Evolutionary conservation across 2,329 filamentous ascomycete species (phyloP).

Genomic region (Colletotrichum sansevieriae): DNA sequence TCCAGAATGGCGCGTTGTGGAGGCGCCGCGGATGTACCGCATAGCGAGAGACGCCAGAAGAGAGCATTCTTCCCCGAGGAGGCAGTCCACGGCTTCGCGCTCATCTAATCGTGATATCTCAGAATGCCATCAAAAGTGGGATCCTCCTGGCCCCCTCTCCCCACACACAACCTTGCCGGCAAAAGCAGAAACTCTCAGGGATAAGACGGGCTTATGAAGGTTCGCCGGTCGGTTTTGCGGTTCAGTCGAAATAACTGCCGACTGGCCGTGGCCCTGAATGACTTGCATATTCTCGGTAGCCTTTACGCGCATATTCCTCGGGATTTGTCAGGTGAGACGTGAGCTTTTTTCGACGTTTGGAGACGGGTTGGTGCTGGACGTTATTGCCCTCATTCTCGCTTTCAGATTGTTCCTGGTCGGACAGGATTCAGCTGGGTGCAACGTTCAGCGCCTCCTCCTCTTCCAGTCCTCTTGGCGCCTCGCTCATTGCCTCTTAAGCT

Average conservation of each 20-base stretch:
- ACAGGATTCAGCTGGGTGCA: too few relatives aligned
- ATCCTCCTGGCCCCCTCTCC: too few relatives aligned
- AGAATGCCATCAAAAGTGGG: background rate
- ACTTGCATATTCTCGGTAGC: background rate
- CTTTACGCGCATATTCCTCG: background rate
- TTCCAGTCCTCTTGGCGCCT: too few relatives aligned
- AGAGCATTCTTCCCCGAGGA: background rate
- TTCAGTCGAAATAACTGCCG: too few relatives aligned
- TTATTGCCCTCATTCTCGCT: background rate
- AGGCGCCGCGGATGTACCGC: too few relatives aligned
- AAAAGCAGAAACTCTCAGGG: too few relatives aligned
- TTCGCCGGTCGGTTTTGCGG: too few relatives aligned
- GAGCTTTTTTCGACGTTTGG: background rate
- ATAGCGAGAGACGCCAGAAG: background rate
- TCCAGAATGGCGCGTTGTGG: too few relatives aligned
- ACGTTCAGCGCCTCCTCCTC: too few relatives aligned
- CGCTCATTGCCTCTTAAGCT: background rate
- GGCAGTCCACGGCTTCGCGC: background rate
- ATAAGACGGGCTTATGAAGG: too few relatives aligned
- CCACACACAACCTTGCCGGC: too few relatives aligned
- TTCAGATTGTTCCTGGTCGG: background rate
- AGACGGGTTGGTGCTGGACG: too few relatives aligned
- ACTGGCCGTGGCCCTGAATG: background rate
- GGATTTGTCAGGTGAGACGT: constrained; percentile 5
- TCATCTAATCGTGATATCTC: background rate